Evolutionary conservation across 2,329 filamentous ascomycete genomes (phyloP), one percentile per base, ranked within the genome.

Genomic region (Tolypocladium album): DNA sequence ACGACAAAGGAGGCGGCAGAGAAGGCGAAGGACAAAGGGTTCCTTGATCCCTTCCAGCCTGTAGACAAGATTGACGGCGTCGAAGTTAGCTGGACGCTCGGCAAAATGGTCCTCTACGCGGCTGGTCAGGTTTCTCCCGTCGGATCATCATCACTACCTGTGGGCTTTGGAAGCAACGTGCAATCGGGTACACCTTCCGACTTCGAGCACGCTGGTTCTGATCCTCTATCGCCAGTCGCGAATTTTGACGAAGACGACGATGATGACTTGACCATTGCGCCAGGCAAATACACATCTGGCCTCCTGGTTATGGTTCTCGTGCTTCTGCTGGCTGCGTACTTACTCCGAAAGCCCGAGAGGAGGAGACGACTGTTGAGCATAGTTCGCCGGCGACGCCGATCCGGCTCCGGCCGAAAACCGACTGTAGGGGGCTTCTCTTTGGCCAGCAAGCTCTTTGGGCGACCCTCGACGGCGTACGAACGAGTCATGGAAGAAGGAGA

Each of bases 81-180:
- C 8, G 95, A 99, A 77, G 88, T 99, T 22, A 96, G 90, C 77
- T 99, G 94, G 94, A 97, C 94, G 0, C 78, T 99, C 6, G 94
- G 94, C 1, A 96, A 97, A 71, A 97, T 97, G 82, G 84, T 99
- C 8, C 82, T 99, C 5, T 97, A 97, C 67, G 94, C 94, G 5
- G 87, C 93, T 0, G 94, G 91, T 4, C 91, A 97, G 71, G 81
- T 99, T 7, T 87, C 89, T 1, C 82, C 90, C 0, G 75, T 79
- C 8, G 45, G 38, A 27, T 80, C 78, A 1, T 76, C 72, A 1
- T 66, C 69, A 2, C 76, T 92, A 2, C 90, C 92, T 0, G 94
- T 99, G 12, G 94, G 94, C 0, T 97, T 97, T 70, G 94, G 94
- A 60, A 91, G 87, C 74, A 99, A 99, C 68, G 77, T 81, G n/a